phyloP scores from a whole-genome alignment of 495 filamentous ascomycete genomes.

The Endocarpon pusillum region DNA sequence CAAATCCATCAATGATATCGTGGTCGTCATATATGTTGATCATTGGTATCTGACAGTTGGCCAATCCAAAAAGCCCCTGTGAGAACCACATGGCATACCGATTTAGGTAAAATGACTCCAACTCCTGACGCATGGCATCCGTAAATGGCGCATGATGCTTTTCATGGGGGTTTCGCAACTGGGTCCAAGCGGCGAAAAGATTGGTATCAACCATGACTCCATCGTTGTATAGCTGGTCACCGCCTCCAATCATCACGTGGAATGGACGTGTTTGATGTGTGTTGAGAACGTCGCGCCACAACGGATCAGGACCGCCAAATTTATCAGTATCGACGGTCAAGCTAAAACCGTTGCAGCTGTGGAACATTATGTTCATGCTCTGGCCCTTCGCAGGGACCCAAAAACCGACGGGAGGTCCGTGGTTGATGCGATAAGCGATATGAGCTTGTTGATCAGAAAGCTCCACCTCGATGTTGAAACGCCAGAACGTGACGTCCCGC shows the following conservation, averaged over 20 bases:
- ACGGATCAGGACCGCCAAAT: constrained; percentile 81
- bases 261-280: constrained; percentile 84
- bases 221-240: constrained; percentile 96
- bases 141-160: constrained; percentile 63
- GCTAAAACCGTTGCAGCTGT: constrained; percentile 94
- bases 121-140: constrained; percentile 59
- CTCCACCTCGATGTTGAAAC: constrained; percentile 87
- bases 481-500: constrained; percentile 85
- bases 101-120: constrained; percentile 74
- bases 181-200: constrained; percentile 66
- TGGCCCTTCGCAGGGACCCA: constrained; percentile 81
- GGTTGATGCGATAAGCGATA: constrained; percentile 90
- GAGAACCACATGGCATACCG: constrained; percentile 87
- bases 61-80: constrained; percentile 82
- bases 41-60: constrained; percentile 92
- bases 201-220: constrained; percentile 51
- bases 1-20: constrained; percentile 94
- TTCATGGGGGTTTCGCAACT: constrained; percentile 59
- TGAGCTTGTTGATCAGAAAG: constrained; percentile 56
- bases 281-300: constrained; percentile 93
- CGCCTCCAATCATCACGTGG: constrained; percentile 96
- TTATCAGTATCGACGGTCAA: constrained; percentile 55
- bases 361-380: constrained; percentile 96
- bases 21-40: constrained; percentile 97
- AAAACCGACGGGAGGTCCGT: constrained; percentile 74